Base-by-base conservation (phyloP, 2,329 filamentous ascomycete genomes). In the Clarireedia monteithiana region DNA sequence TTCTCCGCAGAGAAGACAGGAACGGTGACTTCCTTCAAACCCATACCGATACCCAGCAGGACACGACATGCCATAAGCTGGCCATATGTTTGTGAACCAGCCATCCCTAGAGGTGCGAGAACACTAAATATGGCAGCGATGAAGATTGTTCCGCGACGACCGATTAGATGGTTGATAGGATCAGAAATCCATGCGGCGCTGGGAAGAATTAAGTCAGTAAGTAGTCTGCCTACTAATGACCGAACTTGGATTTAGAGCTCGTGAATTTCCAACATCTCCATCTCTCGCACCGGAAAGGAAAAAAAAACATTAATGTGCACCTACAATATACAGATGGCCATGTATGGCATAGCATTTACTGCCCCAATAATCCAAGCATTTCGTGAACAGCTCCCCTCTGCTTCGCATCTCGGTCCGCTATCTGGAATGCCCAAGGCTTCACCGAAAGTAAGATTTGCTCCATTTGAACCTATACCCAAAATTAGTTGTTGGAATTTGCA, bases 141-240 rank as follows among this genome's bases (percentile, higher is more conserved):
- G 65, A 86, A 86, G 58, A 87, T 87, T 47, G 81, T 79, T 10
- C 83, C 81, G 51, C 83, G 79, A 40, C 84, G 81, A 39, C 82
- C 83, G 27, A 83, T 62, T 10, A 70, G 70, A 42, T 79, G 71
- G 63, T 87, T 87, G 12, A 82, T 62, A 1, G 83, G 82, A 53
- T 85, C 82, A 0, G 82, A 83, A 5, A 83, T 70, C 82, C 82
- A 85, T 56, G 78, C 72, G 17, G 76, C 77, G 50, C 55, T 57
- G 24, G 15, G 12, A 12, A 17, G 34, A 27, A 34, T n/a, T 3
- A 15, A 12, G 15, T 55, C 20, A 55, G 27, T 38, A 6, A 10
- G 17, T 9, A 7, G 6, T 24, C 17, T 34, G 30, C 10, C 9
- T 34, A 1, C 9, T 20, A 20, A 34, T 34, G 5, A 9, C 9